Conservation (phyloP, 345 rosid genomes). For the Aegle marmelos region DNA sequence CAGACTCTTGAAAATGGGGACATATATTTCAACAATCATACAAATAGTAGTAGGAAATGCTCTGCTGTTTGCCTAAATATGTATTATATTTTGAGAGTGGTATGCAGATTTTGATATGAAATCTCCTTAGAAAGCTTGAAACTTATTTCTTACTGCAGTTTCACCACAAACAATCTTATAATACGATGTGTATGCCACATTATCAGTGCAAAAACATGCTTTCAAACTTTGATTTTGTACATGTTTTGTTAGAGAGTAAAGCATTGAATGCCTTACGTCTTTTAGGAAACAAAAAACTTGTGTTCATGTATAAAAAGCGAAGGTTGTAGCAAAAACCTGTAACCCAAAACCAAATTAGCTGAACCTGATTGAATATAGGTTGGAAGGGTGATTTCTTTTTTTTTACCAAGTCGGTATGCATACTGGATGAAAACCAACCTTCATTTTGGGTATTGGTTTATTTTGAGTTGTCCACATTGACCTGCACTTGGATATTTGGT, state of each 20-base stretch:
- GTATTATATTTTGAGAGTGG: background rate
- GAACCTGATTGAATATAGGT: background rate
- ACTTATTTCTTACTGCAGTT: background rate
- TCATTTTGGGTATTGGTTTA: background rate
- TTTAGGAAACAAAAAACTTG: background rate
- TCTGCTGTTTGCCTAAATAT: background rate
- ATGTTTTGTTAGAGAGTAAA: background rate
- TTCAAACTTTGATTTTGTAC: background rate
- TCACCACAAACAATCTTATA: background rate
- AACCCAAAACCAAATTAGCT: background rate
- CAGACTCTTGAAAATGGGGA: background rate
- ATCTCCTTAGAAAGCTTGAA: background rate
- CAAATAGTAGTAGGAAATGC: background rate
- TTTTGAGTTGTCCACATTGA: background rate
- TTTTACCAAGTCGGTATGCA: background rate
- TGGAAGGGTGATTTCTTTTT: too few relatives aligned
- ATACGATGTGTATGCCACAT: background rate
- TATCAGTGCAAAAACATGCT: background rate
- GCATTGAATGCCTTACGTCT: background rate
- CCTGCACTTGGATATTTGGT: constrained; percentile 8
- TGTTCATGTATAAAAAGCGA: background rate
- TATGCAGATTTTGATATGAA: background rate
- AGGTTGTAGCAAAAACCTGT: background rate
- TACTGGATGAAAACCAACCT: background rate
- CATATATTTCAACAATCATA: background rate